Percentiles rank a stretch among this genome's conserved stretches.
These are phyloP conservation scores for Phytophthora aleatoria DNA, from an alignment of 352 stramenopile species.

Conservation along the genomic window DNA sequence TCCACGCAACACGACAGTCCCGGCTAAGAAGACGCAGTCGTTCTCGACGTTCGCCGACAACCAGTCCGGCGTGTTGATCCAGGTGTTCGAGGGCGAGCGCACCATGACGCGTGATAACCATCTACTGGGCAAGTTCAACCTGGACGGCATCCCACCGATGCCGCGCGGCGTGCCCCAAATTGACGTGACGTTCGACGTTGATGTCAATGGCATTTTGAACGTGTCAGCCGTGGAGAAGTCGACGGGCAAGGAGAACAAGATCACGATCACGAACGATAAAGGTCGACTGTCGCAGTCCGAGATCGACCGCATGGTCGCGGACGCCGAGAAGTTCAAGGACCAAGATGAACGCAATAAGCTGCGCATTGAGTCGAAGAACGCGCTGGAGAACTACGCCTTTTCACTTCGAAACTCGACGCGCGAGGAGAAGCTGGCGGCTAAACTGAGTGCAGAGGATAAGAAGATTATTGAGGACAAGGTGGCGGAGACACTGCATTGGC, in stretches of 20 bases:
- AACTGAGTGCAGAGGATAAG: slow-evolving; percentile 92
- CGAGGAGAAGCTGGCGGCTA: slow-evolving; percentile 94
- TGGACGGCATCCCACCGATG: slow-evolving; percentile 88
- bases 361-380: slow-evolving; percentile 96
- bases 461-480: slow-evolving; percentile 88
- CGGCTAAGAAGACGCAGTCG: slow-evolving; percentile 85
- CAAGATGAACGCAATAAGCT: slow-evolving; percentile 96
- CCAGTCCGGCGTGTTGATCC: slow-evolving; percentile 86
- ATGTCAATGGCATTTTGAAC: slow-evolving; percentile 93
- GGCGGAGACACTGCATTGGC: slow-evolving; percentile 96
- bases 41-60: slow-evolving; percentile 92
- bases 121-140: slow-evolving; percentile 88
- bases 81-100: slow-evolving; percentile 94
- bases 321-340: slow-evolving; percentile 91
- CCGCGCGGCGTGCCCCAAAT: slow-evolving; percentile 89
- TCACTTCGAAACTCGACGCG: slow-evolving; percentile 91
- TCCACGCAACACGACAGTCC: slow-evolving; percentile 87
- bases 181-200: slow-evolving; percentile 91
- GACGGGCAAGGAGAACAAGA: slow-evolving; percentile 97
- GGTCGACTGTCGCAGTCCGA: slow-evolving; percentile 96
- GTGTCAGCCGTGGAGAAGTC: slow-evolving; percentile 93
- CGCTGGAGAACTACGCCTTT: slow-evolving; percentile 96
- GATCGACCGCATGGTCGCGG: slow-evolving; percentile 94
- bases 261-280: slow-evolving; percentile 99
- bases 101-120: slow-evolving; percentile 95